Evolutionary conservation across 1,139 yeast species (phyloP), one percentile per base, ranked within the genome.

Genomic region (Yamadazyma conglobata): DNA sequence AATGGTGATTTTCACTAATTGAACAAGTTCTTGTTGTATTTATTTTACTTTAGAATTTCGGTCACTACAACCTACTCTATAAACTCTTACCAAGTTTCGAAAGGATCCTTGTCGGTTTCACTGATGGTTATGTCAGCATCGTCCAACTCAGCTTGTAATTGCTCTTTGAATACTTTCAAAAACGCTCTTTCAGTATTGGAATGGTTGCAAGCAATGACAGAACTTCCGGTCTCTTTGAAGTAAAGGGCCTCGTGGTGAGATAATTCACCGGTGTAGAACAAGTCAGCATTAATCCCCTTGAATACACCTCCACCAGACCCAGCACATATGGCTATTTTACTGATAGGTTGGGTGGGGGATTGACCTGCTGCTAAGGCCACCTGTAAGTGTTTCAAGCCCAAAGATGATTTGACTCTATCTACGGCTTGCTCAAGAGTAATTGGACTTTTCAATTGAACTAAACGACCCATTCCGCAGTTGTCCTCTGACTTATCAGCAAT

Each of bases 111-210:
- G 45, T 81, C 89, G 0, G 57, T 48, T 27, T 56, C 42, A 44
- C 84, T 75, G 18, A 80, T 60, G 2, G 43, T 37, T n/a, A 81
- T 60, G 10, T 59, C 62, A 5, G 64, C 48, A 6, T 64, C 67
- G 6, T 44, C 54, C 42, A 78, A 71, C 32, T 73, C 78, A 9
- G 47, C 41, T 28, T 57, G 46, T 34, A 87, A 61, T 37, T 70
- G 71, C 21, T 64, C 55, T 42, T 68, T 65, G 57, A 91, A 49
- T 2, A 54, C 61, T 31, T 42, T 39, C 43, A 91, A 62, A 47
- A 80, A 91, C 0, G 95, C 95, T 33, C 98, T 68, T 56, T 93
- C 99, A 0, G 96, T 86, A 50, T 91, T 89, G 13, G 94, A 74
- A 49, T 93, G 98, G 44, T 89, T 89, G 46, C 95, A 84, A 3